Evolutionary conservation across 2,329 filamentous ascomycete genomes (phyloP), one percentile per base, ranked within the genome.

Genomic region (Furcasterigmium furcatum): DNA sequence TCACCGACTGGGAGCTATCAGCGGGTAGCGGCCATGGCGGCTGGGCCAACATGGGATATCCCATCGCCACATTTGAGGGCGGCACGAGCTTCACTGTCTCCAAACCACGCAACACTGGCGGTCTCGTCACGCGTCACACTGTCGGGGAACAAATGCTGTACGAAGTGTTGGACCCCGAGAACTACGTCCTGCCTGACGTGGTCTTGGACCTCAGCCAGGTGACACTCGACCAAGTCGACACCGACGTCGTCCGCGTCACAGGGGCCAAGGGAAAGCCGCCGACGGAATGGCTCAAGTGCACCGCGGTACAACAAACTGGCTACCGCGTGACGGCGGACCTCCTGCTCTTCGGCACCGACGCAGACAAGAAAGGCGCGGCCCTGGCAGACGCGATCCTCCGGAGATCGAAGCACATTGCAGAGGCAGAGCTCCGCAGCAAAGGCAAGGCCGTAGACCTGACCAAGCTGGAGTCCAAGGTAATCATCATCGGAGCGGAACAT

Each of bases 41-140:
- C 16, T 45, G 43, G 43, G 43, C 35, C 18, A 45, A 45, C 43
- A 45, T 45, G 43, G 43, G 43, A 16, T 45, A 45, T 20, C 43
- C 43, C 5, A 39, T 45, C 36, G 36, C 27, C 35, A 18, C 43
- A 16, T 45, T 45, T n/a, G 43, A 45, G n/a, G 34, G 29, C 12
- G 20, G 27, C 43, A 35, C 24, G 19, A 30, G 13, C 18, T 45
- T 45, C 21, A 45, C 24, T 10, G 27, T 45, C 8, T 30, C 43
- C 16, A 45, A 45, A 14, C 43, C 43, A 5, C n/a, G 27, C 2
- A 20, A 30, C 5, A 45, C 43, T 4, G 43, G 43, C 6, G 43
- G 43, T 4, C 43, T 45, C 5, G 43, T 45, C 10, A 45, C 43
- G 16, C 22, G 35, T 13, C 34, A 45, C 18, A 45, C 43, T 3